phyloP scores from a whole-genome alignment of 78 protist genomes.

The Mantamonas sphyraenae region DNA sequence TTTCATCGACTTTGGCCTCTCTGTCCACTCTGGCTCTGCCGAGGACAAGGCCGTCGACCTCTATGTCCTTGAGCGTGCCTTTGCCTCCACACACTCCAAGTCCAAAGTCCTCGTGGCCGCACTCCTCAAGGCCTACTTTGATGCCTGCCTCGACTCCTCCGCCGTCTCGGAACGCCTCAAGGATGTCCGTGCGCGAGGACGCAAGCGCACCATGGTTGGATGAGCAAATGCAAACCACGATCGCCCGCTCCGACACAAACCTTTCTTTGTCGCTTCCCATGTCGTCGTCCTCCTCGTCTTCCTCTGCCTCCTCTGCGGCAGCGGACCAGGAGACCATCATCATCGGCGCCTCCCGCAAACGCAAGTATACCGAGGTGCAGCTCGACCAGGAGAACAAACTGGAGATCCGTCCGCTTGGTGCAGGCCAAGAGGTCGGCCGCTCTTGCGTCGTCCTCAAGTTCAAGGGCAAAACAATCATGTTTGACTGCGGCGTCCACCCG shows the following conservation, averaged over 20 bases:
- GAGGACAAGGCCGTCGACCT: slow-evolving; percentile 90
- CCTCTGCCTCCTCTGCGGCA: too few relatives aligned
- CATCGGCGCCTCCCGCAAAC: too few relatives aligned
- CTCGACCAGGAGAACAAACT: too few relatives aligned
- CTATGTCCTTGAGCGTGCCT: slow-evolving; percentile 84
- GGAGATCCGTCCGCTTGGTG: too few relatives aligned
- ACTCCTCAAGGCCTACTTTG: background rate
- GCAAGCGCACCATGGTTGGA: slow-evolving; percentile 14
- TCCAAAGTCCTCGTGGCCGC: slow-evolving; percentile 39
- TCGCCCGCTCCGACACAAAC: too few relatives aligned
- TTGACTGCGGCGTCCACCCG: slow-evolving; percentile 94
- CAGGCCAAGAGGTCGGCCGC: slow-evolving; percentile 89
- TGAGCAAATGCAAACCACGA: background rate
- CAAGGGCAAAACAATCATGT: slow-evolving; percentile 81
- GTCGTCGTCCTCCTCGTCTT: too few relatives aligned
- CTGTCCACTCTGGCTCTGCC: slow-evolving; percentile 16
- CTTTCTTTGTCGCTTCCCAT: too few relatives aligned
- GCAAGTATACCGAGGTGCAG: too few relatives aligned
- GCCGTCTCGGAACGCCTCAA: background rate
- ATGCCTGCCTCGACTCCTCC: background rate
- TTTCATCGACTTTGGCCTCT: slow-evolving; percentile 87
- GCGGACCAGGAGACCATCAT: too few relatives aligned
- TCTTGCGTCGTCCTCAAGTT: slow-evolving; percentile 73
- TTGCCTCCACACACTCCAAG: slow-evolving; percentile 70
- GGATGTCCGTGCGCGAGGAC: slow-evolving; percentile 4